Base-by-base conservation (phyloP, 192 early-diverging fungal genomes). In the Dissophora globulifera region DNA sequence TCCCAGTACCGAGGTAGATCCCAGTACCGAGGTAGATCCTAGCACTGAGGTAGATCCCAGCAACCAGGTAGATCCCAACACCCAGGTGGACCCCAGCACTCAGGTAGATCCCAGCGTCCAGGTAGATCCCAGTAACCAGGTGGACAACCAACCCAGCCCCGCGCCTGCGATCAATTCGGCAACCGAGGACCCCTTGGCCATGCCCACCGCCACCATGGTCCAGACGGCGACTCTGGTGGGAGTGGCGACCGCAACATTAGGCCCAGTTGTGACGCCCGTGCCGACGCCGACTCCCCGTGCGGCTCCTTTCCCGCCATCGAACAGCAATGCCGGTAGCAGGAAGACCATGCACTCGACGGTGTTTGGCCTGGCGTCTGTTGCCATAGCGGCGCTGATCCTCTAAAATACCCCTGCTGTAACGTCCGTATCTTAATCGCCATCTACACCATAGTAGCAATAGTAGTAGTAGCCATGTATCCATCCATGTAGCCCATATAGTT, bases 261-360 rank as follows among this genome's bases (percentile, higher is more conserved):
- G n/a, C n/a, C n/a, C n/a, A n/a, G n/a, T n/a, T n/a, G n/a, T n/a
- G 12, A 23, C 12, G 1, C 19, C 19, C 13, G 40, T 38, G 15
- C 29, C 62, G 1, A 41, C 62, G 1, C 9, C 26, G 32, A 26
- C 58, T 11, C 23, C 40, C n/a, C n/a, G n/a, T n/a, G n/a, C n/a
- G n/a, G n/a, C 62, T 1, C 50, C 57, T 9, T 45, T 59, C n/a
- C 57, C 57, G 6, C 43, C 57, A 13, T 46, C 62, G 17, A 45
- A 27, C 8, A 64, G 29, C 29, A 19, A 38, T 22, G 50, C 29
- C 9, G 29, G 15, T 38, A 32, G 20, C 40, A 43, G 31, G 19
- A 32, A 25, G 2, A 27, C 27, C 19, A 26, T 45, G 6, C 3
- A 15, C 50, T 40, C 52, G 50, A 29, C 33, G 2, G 62, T 25